Evolutionary conservation across 139 green algal species (phyloP), one percentile per base, ranked within the genome.

Genomic region (Tetratostichococcus sp.): DNA sequence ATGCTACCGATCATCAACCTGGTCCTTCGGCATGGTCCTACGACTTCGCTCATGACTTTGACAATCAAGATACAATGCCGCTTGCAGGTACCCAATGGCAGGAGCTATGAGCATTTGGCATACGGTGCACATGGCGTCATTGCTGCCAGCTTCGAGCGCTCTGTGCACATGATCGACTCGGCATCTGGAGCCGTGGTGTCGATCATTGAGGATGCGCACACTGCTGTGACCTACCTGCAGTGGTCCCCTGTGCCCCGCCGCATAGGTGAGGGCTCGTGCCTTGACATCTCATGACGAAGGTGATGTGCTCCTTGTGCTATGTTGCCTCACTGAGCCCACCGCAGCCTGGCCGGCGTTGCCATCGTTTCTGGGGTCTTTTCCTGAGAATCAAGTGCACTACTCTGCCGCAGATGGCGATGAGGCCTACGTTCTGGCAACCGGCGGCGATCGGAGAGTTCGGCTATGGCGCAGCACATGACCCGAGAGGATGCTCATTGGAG

Each of bases 91-190:
- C 76, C 69, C 5, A 58, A 73, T 1, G 73, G 76, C n/a, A 31
- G 71, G 25, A 73, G 58, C 50, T 85, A 80, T 72, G 73, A 30
- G 28, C 62, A 66, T 19, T 21, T 85, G 65, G 80, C 77, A 8
- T 83, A 65, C 35, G 73, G 77, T 1, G 70, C 77, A 1, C 62
- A 72, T 16, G 67, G 68, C 21, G 26, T 75, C 8, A 75, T 86
- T 34, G 81, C 81, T 35, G 80, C 70, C 26, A 65, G 39, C 1
- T 71, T 58, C 50, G 77, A 66, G 31, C 68, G 25, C 70, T 78
- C 66, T 2, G 2, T 86, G 28, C 77, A 86, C 57, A 79, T 86
- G 39, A 30, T 86, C 30, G 74, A 86, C 43, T 30, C 62, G 1
- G 42, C 31, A 4, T 74, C 65, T 25, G 81, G 81, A 4, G 39